Base-by-base conservation (phyloP, 768 basidiomycete genomes). In the Tylopilus felleus region DNA sequence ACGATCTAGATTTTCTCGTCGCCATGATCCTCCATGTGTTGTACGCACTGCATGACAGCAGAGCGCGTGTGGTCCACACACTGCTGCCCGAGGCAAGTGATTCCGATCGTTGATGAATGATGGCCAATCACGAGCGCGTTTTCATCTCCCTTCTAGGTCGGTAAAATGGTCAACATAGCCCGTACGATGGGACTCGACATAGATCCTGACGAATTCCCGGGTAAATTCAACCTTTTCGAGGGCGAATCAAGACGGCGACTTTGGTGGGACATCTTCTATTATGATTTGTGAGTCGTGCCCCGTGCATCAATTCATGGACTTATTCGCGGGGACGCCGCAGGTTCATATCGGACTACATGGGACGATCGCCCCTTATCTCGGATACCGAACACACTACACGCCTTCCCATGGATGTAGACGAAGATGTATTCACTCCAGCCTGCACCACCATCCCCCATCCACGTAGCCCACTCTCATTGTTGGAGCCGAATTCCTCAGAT, bases 211-310 rank as follows among this genome's bases (percentile, higher is more conserved):
- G 80, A 80, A 55, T 74, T 74, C 53, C 70, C 75, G 0, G 74
- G 75, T 27, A 77, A 66, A 61, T 80, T 78, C 59, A 74, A 60
- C 41, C 67, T 80, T 2, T 82, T 79, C 43, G 77, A 83, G 45
- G 77, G 77, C 12, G 80, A 81, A 67, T 70, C 75, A 46, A 70
- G 83, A 51, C 68, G 81, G 53, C 70, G 83, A 57, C 67, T 88
- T 7, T 90, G 90, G 87, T 92, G 90, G 90, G 85, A 88, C 49
- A 75, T 90, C 12, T 78, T 83, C 64, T 88, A 80, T 68, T 90
- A 84, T 66, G 90, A 92, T 67, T 64, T 85, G 90, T 90, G 66
- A 61, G 86, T 79, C n/a, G 39, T 54, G 43, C 51, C 17, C 23
- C 33, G 14, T 44, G 0, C 8, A 21, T 50, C 33, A 17, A 46